phyloP scores from a whole-genome alignment of 2,329 filamentous ascomycete species.

The Cladosporium cucumerinum region DNA sequence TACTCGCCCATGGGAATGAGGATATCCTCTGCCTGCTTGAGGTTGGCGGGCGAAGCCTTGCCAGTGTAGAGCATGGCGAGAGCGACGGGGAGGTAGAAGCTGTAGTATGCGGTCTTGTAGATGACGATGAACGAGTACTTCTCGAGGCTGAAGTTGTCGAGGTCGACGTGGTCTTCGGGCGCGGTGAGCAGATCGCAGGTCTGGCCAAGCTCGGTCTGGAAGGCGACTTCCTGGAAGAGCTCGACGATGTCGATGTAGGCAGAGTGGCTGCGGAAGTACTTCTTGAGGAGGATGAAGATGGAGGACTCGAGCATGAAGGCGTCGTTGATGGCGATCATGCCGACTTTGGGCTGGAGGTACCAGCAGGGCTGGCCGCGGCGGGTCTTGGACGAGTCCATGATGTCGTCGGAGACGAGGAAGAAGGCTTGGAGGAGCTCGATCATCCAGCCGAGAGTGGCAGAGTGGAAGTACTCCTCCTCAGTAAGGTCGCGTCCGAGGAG shows the following conservation, averaged over 20 bases:
- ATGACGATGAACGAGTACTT: conserved; percentile 99
- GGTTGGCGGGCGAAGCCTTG: conserved; percentile 80
- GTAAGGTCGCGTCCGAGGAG: conserved; percentile 70
- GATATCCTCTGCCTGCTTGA: conserved; percentile 84
- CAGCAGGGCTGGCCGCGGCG: conserved; percentile 93
- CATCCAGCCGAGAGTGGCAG: conserved; percentile 91
- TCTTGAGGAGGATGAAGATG: conserved; percentile 90
- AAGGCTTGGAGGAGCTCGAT: conserved; percentile 98
- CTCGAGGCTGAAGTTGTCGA: conserved; percentile 90
- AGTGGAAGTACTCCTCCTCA: conserved; percentile 80
- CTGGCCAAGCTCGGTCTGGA: conserved; percentile 95
- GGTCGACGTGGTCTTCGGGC: conserved; percentile 87
- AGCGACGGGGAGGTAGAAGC: conserved; percentile 95
- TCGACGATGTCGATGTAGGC: conserved; percentile 89
- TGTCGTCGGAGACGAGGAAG: conserved; percentile 97
- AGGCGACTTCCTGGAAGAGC: conserved; percentile 91
- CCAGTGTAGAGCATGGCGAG: conserved; percentile 83
- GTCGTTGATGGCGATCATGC: conserved; percentile 98
- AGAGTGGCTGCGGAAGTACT: conserved; percentile 84
- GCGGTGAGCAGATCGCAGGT: conserved; percentile 92
- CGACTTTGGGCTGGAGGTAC: conserved; percentile 86
- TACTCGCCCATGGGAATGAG: conserved; percentile 97
- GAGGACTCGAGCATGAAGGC: conserved; percentile 88
- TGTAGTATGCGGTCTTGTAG: conserved; percentile 99
- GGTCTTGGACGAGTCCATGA: conserved; percentile 96